These are phyloP conservation scores for Fusarium xylarioides DNA, from an alignment of 2,329 filamentous ascomycete species.

Conservation along the genomic window DNA sequence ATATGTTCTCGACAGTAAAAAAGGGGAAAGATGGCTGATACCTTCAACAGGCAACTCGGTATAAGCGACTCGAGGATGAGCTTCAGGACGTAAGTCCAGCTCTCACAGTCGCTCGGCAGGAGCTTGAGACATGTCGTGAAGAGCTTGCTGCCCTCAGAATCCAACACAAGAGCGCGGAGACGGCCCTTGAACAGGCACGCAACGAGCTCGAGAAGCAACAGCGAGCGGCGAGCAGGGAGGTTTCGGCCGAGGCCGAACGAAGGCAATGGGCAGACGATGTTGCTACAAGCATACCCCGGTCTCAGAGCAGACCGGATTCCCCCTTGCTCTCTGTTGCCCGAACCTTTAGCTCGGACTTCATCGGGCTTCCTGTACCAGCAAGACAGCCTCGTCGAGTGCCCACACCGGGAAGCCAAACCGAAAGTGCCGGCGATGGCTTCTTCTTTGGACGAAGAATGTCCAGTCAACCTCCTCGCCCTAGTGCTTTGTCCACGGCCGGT, in stretches of 20 bases:
- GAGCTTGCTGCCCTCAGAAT: slow-evolving; percentile 70
- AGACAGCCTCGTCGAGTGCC: slow-evolving; percentile 44
- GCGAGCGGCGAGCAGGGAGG: slow-evolving; percentile 41
- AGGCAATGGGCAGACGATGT: slow-evolving; percentile 64
- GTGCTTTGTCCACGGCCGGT: slow-evolving; percentile 50
- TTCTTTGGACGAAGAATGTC: slow-evolving; percentile 59
- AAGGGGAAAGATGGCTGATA: slow-evolving; percentile 20
- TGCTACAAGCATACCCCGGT: slow-evolving; percentile 52
- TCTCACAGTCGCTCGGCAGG: slow-evolving; percentile 70
- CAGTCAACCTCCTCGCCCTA: slow-evolving; percentile 57
- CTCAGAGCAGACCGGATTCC: slow-evolving; percentile 63
- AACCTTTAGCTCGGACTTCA: slow-evolving; percentile 64
- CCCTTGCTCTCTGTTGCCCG: slow-evolving; percentile 61
- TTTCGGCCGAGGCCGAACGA: slow-evolving; percentile 53
- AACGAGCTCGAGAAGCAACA: slow-evolving; percentile 62
- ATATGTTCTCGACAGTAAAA: not conserved
- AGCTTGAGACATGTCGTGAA: slow-evolving; percentile 67
- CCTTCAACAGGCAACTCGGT: slow-evolving; percentile 64
- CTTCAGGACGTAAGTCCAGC: slow-evolving; percentile 74
- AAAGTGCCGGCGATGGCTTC: slow-evolving; percentile 51
- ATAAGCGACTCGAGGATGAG: slow-evolving; percentile 80
- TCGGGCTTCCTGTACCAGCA: slow-evolving; percentile 55
- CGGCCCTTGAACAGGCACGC: slow-evolving; percentile 66
- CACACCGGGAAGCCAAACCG: slow-evolving; percentile 61
- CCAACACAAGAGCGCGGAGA: slow-evolving; percentile 72